Conservation (phyloP, 345 rosid species). For the Dovyalis caffra region DNA sequence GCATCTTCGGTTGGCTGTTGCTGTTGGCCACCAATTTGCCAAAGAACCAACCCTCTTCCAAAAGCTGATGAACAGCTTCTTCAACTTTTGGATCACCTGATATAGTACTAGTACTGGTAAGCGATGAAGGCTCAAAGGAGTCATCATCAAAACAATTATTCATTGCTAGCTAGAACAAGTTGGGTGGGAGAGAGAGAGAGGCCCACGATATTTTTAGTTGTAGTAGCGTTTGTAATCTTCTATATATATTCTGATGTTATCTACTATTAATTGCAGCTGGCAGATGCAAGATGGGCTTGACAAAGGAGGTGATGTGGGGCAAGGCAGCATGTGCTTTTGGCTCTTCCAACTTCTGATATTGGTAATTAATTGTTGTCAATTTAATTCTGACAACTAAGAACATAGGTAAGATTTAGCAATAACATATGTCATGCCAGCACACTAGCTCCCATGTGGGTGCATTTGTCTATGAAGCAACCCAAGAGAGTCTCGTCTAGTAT, state of each 20-base stretch:
- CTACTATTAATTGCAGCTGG: not conserved
- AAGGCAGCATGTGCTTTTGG: not conserved
- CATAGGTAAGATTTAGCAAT: not conserved
- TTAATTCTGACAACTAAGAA: not conserved
- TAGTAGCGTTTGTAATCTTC: not conserved
- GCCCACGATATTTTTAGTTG: too few relatives aligned
- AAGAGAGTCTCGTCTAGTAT: not conserved
- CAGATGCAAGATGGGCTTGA: not conserved
- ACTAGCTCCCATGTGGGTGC: not conserved
- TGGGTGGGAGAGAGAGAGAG: too few relatives aligned
- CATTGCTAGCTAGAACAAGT: slow-evolving; percentile 28
- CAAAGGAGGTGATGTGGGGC: not conserved
- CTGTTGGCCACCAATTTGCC: slow-evolving; percentile 38
- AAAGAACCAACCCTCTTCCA: slow-evolving; percentile 72
- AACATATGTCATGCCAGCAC: not conserved
- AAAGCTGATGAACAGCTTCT: slow-evolving; percentile 30
- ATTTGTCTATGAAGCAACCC: not conserved
- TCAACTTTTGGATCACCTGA: not conserved
- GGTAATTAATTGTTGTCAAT: too few relatives aligned
- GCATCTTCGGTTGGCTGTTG: slow-evolving; percentile 33
- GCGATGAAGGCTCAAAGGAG: slow-evolving; percentile 21
- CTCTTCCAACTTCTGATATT: not conserved
- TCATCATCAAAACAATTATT: slow-evolving; percentile 20
- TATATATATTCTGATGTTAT: slow-evolving; percentile 2
- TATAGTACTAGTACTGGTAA: not conserved